Conservation (phyloP, 306 rosid species). For the Prunus fruticosa region DNA sequence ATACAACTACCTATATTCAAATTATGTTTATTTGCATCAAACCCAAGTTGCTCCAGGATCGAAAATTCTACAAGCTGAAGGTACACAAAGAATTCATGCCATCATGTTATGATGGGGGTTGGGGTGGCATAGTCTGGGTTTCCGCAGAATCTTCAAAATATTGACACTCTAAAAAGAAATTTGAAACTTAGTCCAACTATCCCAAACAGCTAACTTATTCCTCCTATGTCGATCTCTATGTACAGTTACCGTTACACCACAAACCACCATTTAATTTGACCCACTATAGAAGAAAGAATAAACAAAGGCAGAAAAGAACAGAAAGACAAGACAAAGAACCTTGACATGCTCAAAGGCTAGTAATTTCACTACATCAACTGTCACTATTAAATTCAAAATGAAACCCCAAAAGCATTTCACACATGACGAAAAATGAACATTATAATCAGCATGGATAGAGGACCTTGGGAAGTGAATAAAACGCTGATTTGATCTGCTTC, state of each 20-base stretch:
- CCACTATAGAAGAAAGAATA: background rate
- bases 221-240: background rate
- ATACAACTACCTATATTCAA: too few relatives aligned
- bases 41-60: too few relatives aligned
- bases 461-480: conserved; percentile 77
- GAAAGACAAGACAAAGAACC: background rate
- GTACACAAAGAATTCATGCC: too few relatives aligned
- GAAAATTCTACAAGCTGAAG: too few relatives aligned
- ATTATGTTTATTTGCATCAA: too few relatives aligned
- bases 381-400: background rate
- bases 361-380: background rate
- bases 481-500: conserved; percentile 89
- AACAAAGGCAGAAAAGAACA: background rate
- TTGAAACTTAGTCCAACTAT: too few relatives aligned
- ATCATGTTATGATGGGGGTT: too few relatives aligned
- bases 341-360: background rate
- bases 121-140: too few relatives aligned
- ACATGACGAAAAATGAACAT: background rate
- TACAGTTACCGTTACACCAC: background rate
- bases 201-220: too few relatives aligned
- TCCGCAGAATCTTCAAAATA: too few relatives aligned
- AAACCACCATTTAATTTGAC: background rate
- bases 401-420: background rate
- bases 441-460: conserved; percentile 3
- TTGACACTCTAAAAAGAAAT: too few relatives aligned